Conservation (phyloP, 371 early-diverging fungal genomes). For the Actinomortierella ambigua region DNA sequence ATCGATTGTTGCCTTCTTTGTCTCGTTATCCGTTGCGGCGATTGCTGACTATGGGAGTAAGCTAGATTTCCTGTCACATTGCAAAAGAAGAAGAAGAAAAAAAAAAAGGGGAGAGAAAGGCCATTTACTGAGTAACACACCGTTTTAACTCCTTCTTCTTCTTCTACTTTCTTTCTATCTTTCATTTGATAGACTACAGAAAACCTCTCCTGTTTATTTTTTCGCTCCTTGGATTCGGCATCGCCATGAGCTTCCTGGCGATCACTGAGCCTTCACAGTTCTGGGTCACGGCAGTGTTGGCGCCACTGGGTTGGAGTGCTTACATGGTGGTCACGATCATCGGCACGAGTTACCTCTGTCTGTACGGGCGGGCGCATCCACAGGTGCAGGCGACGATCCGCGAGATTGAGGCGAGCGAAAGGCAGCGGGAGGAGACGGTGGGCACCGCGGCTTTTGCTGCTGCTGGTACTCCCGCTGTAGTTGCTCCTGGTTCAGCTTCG, state of each 20-base stretch:
- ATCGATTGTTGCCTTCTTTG: constrained; percentile 31
- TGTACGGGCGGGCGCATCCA: constrained; percentile 36
- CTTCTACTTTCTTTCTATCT: not conserved
- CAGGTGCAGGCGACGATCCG: constrained; percentile 10
- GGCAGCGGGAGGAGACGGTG: not conserved
- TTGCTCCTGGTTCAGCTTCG: too few species aligned
- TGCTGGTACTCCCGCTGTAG: not conserved
- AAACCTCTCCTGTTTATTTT: constrained; percentile 24
- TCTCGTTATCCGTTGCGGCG: constrained; percentile 50
- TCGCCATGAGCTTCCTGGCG: constrained; percentile 23
- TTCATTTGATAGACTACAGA: constrained; percentile 17
- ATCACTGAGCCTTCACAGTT: constrained; percentile 18
- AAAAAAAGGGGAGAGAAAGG: not conserved
- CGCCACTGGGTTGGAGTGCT: constrained; percentile 36
- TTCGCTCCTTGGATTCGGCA: constrained; percentile 26
- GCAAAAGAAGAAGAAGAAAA: constrained; percentile 27
- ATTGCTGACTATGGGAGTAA: constrained; percentile 65
- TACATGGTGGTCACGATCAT: constrained; percentile 33
- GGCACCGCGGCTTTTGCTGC: not conserved
- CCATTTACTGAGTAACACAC: too few species aligned
- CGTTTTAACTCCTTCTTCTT: not conserved
- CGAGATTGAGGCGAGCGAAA: not conserved
- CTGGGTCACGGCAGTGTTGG: constrained; percentile 24
- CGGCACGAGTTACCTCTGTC: constrained; percentile 28
- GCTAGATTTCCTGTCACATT: constrained; percentile 1